Percentiles rank a stretch among this genome's conserved stretches.
Evolutionary conservation across 495 filamentous ascomycete genomes (phyloP).

Genomic region (Penicillium flavigenum): DNA sequence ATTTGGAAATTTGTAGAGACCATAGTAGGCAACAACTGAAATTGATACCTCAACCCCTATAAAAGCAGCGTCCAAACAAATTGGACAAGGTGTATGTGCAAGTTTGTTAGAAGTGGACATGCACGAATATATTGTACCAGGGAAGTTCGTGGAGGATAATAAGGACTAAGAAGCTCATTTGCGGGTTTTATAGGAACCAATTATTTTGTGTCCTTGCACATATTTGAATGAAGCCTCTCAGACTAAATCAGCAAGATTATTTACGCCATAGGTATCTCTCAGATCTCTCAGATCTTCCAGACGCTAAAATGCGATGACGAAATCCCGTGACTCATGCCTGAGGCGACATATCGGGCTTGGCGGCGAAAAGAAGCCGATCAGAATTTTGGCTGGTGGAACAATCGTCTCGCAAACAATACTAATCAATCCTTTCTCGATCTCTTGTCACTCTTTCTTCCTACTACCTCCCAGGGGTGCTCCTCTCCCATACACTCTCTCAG

Average conservation of each 20-base stretch:
- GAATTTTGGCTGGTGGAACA: constrained; percentile 37
- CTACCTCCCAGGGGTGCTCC: constrained; percentile 20
- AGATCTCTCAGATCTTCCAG: neutral
- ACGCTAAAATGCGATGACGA: constrained; percentile 3
- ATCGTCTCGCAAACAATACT: constrained; percentile 14
- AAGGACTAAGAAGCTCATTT: neutral
- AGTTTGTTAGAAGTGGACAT: neutral
- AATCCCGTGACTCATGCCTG: constrained; percentile 28
- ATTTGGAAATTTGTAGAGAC: neutral
- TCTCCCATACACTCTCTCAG: constrained; percentile 17
- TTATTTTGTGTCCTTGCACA: neutral
- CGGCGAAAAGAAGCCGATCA: constrained; percentile 40
- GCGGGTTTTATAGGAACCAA: neutral
- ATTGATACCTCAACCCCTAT: no score
- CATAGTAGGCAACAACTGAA: neutral
- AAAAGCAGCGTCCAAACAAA: neutral
- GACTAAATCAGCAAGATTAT: neutral
- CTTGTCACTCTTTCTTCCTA: constrained; percentile 25
- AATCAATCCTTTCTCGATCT: constrained; percentile 19
- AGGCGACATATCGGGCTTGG: constrained; percentile 28
- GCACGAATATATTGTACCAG: neutral
- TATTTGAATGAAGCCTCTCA: neutral
- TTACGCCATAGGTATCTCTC: neutral
- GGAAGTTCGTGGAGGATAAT: neutral
- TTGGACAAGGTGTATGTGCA: neutral